Percentiles rank a stretch among this genome's conserved stretches.
Conservation (phyloP, 305 asterid genomes). For the Lippia alba region DNA sequence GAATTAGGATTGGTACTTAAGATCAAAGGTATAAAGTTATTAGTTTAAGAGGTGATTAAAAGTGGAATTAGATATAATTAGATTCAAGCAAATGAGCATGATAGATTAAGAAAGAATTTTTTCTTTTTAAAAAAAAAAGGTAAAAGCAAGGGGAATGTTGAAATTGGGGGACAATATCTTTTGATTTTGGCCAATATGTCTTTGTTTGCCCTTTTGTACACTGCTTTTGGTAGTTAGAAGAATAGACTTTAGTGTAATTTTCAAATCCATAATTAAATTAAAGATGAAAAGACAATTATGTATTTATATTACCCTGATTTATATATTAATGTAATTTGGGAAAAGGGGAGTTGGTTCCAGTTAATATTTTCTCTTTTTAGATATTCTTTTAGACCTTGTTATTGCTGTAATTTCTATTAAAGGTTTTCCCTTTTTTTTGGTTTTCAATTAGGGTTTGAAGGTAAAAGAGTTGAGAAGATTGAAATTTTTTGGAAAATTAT, state of each 20-base stretch:
- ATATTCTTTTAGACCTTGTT: neutral
- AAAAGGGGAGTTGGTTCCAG: slow-evolving; percentile 29
- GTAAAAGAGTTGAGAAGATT: slow-evolving; percentile 8
- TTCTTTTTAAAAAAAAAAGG: slow-evolving; percentile 7
- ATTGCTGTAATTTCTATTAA: slow-evolving; percentile 11
- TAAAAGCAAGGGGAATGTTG: slow-evolving; percentile 33
- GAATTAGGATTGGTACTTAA: neutral
- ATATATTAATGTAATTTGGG: neutral
- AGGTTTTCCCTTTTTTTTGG: slow-evolving; percentile 11
- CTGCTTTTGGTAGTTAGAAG: slow-evolving; percentile 45
- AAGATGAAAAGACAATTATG: slow-evolving; percentile 19
- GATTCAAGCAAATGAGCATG: slow-evolving; percentile 16
- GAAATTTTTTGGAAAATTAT: slow-evolving; percentile 2
- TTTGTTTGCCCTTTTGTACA: slow-evolving; percentile 22
- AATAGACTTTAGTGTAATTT: slow-evolving; percentile 32
- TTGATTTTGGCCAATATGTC: slow-evolving; percentile 28
- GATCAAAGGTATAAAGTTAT: slow-evolving; percentile 9
- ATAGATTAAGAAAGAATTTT: neutral
- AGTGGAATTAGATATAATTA: slow-evolving; percentile 17
- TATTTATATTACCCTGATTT: neutral
- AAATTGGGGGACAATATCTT: slow-evolving; percentile 35
- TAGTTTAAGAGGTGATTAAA: slow-evolving; percentile 19
- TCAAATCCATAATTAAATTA: neutral
- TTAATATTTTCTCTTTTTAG: slow-evolving; percentile 21
- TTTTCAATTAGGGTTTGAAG: slow-evolving; percentile 4